These are phyloP conservation scores for Orychophragmus violaceus DNA, from an alignment of 345 rosid genomes.

Conservation along the genomic window DNA sequence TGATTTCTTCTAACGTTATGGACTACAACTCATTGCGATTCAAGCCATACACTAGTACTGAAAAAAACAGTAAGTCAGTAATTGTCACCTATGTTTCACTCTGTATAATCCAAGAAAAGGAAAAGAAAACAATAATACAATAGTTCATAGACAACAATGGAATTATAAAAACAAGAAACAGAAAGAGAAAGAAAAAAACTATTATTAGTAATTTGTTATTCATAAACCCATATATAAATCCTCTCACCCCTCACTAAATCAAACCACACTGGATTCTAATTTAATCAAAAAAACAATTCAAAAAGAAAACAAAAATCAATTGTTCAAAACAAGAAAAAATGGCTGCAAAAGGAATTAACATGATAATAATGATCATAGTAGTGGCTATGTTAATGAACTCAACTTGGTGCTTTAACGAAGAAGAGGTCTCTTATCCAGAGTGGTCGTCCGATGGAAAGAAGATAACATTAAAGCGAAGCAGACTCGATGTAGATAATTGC, in stretches of 20 bases:
- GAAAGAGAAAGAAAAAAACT: background rate
- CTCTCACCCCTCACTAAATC: background rate
- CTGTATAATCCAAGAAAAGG: background rate
- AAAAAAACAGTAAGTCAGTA: background rate
- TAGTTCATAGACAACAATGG: background rate
- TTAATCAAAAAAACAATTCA: background rate
- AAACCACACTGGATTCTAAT: background rate
- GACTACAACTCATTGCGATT: too few relatives aligned
- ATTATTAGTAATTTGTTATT: background rate
- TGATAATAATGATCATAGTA: background rate
- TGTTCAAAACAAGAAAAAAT: constrained; percentile 2
- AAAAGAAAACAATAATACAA: background rate
- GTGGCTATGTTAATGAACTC: constrained; percentile 2
- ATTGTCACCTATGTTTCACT: background rate
- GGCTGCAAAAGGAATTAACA: background rate
- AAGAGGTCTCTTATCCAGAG: background rate
- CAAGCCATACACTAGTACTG: background rate
- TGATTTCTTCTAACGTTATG: too few relatives aligned
- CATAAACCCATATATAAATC: background rate
- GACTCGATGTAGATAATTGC: background rate
- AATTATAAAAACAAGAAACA: background rate
- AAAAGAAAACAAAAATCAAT: background rate
- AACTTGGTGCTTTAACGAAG: background rate
- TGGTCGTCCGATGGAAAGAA: background rate
- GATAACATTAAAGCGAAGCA: background rate